These are phyloP conservation scores for Neofusicoccum sp. DNA, from an alignment of 2,329 filamentous ascomycete species.

Conservation along the genomic window DNA sequence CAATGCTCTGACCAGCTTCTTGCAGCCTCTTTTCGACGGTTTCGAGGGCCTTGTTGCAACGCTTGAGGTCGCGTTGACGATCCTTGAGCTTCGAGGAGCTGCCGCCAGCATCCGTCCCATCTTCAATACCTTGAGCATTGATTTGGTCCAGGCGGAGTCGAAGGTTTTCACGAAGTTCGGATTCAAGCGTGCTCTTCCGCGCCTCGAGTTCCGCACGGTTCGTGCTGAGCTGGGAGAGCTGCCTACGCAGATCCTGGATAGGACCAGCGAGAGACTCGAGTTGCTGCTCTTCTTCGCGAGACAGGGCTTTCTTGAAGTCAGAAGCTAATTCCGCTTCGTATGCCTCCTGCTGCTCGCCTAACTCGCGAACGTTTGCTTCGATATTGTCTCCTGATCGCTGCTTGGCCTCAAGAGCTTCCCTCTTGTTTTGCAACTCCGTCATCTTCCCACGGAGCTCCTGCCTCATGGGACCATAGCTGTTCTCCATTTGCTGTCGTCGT, in stretches of 20 bases:
- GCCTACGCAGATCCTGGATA: slow-evolving; percentile 71
- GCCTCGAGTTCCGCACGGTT: slow-evolving; percentile 74
- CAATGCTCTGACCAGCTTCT: slow-evolving; percentile 73
- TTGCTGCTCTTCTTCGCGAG: slow-evolving; percentile 75
- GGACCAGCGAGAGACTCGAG: slow-evolving; percentile 68
- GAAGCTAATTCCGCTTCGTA: slow-evolving; percentile 79
- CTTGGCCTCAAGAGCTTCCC: slow-evolving; percentile 71
- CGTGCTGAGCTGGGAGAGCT: slow-evolving; percentile 72
- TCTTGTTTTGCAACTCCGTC: slow-evolving; percentile 70
- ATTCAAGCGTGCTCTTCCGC: slow-evolving; percentile 78
- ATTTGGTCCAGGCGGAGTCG: slow-evolving; percentile 85
- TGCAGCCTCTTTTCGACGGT: slow-evolving; percentile 66
- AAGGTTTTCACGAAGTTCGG: slow-evolving; percentile 85
- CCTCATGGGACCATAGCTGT: slow-evolving; percentile 76
- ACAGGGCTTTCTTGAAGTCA: slow-evolving; percentile 89
- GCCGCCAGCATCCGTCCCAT: slow-evolving; percentile 51
- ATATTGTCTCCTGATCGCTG: slow-evolving; percentile 64
- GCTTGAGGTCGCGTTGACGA: slow-evolving; percentile 76
- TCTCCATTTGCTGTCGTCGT: slow-evolving; percentile 71
- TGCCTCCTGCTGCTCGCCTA: slow-evolving; percentile 71
- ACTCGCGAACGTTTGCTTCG: slow-evolving; percentile 54
- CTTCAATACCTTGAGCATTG: slow-evolving; percentile 71
- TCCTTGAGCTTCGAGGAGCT: slow-evolving; percentile 68
- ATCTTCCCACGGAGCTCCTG: slow-evolving; percentile 74
- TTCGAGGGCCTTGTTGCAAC: slow-evolving; percentile 66